Evolutionary conservation across 768 basidiomycete species (phyloP).

Genomic region (Strobilomyces echinocephalus): DNA sequence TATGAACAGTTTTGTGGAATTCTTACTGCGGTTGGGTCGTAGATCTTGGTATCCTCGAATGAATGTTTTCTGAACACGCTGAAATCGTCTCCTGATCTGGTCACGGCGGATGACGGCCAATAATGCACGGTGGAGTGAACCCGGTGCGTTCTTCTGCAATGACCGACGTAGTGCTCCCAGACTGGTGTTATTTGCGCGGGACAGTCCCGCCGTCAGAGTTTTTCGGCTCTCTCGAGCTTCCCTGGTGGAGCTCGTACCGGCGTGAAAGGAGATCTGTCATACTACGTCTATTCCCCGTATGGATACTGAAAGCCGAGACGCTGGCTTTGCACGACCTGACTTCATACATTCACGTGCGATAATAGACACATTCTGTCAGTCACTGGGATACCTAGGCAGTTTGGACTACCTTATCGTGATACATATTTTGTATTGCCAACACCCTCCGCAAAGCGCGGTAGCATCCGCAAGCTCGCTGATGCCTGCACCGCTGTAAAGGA

Average conservation of each 20-base stretch:
- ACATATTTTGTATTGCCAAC: no score
- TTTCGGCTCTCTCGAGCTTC: slow-evolving; percentile 9
- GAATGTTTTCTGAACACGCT: neutral
- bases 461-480: no score
- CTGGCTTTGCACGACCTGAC: slow-evolving; percentile 14
- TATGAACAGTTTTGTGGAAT: slow-evolving; percentile 11
- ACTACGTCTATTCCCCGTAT: slow-evolving; percentile 4
- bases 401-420: neutral
- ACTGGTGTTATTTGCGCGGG: slow-evolving; percentile 17
- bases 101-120: neutral
- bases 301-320: slow-evolving; percentile 5
- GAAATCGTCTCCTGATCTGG: neutral
- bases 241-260: slow-evolving; percentile 13
- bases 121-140: slow-evolving; percentile 5
- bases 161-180: slow-evolving; percentile 7
- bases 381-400: neutral
- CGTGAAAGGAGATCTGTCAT: slow-evolving; percentile 1
- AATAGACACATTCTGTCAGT: slow-evolving; percentile 6
- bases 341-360: slow-evolving; percentile 2
- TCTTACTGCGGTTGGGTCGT: neutral
- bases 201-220: slow-evolving; percentile 8
- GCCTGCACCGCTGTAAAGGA: no score
- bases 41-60: neutral
- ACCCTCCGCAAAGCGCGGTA: no score
- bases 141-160: slow-evolving; percentile 1